Conservation (phyloP, 257 asterid species). For the Jacaranda mimosifolia region DNA sequence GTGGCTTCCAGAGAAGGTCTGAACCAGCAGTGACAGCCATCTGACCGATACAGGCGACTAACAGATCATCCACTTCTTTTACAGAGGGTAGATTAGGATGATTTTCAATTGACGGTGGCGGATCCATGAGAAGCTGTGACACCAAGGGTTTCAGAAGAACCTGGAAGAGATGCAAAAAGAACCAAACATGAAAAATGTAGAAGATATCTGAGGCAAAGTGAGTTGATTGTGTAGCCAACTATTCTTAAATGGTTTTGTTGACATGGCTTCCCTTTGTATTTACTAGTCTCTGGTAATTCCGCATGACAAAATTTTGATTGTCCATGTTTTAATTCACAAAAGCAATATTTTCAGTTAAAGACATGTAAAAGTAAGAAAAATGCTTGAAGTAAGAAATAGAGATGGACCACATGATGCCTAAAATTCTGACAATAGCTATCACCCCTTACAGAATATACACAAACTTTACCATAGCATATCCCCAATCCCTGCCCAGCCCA, state of each 20-base stretch:
- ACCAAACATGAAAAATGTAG: constrained; percentile 13
- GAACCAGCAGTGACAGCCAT: constrained; percentile 96
- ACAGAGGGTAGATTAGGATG: constrained; percentile 66
- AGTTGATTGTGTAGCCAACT: constrained; percentile 14
- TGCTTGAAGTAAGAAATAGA: no score
- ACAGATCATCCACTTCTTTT: constrained; percentile 72
- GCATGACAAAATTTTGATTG: neutral
- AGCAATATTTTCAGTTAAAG: neutral
- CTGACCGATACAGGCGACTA: constrained; percentile 80
- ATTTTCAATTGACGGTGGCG: constrained; percentile 63
- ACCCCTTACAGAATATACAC: neutral
- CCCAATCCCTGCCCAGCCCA: neutral
- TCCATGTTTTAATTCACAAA: neutral
- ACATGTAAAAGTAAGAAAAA: neutral
- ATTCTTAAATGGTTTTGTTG: constrained; percentile 13
- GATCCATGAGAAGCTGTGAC: constrained; percentile 75
- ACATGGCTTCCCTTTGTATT: neutral
- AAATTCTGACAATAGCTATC: neutral
- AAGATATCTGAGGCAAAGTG: neutral
- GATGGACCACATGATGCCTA: neutral
- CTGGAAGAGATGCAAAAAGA: constrained; percentile 51
- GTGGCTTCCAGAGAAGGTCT: constrained; percentile 92
- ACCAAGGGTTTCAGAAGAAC: constrained; percentile 85
- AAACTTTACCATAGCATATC: neutral
- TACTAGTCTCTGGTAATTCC: neutral